These are phyloP conservation scores for Fusarium sterilihyphosum DNA, from an alignment of 2,329 filamentous ascomycete genomes.

Conservation along the genomic window DNA sequence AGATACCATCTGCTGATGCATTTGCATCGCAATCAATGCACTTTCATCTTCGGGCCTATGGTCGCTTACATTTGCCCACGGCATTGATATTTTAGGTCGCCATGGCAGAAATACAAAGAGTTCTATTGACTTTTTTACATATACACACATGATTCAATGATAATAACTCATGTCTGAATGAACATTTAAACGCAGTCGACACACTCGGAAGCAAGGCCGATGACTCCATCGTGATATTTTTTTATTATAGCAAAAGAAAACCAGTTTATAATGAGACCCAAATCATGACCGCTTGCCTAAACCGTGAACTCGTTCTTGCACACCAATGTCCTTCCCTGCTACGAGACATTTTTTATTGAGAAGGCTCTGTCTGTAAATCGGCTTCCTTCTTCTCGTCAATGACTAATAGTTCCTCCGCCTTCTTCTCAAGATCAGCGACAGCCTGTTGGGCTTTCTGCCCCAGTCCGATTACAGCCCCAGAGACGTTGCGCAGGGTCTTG, in stretches of 20 bases:
- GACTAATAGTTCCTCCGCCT: constrained; percentile 22
- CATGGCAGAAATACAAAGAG: neutral
- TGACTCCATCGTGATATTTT: neutral
- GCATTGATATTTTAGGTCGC: neutral
- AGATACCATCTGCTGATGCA: constrained; percentile 41
- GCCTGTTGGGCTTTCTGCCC: constrained; percentile 44
- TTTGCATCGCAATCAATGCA: constrained; percentile 22
- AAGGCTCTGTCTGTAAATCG: constrained; percentile 4
- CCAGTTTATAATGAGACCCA: constrained; percentile 26
- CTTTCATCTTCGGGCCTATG: neutral
- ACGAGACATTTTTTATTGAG: constrained; percentile 26
- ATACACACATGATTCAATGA: neutral
- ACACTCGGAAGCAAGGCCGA: neutral
- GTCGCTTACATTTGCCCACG: neutral
- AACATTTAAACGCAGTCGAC: neutral
- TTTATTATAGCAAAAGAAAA: constrained; percentile 21
- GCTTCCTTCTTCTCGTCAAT: constrained; percentile 32
- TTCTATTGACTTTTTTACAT: neutral
- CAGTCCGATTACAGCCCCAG: constrained; percentile 50
- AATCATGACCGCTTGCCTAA: constrained; percentile 38
- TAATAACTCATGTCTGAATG: neutral
- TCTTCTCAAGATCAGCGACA: constrained; percentile 35
- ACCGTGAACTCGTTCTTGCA: constrained; percentile 38
- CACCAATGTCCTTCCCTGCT: constrained; percentile 20
- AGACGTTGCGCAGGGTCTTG: constrained; percentile 55